Conservation (phyloP, 139 green algal genomes). For the Chlamydomonas incerta region DNA sequence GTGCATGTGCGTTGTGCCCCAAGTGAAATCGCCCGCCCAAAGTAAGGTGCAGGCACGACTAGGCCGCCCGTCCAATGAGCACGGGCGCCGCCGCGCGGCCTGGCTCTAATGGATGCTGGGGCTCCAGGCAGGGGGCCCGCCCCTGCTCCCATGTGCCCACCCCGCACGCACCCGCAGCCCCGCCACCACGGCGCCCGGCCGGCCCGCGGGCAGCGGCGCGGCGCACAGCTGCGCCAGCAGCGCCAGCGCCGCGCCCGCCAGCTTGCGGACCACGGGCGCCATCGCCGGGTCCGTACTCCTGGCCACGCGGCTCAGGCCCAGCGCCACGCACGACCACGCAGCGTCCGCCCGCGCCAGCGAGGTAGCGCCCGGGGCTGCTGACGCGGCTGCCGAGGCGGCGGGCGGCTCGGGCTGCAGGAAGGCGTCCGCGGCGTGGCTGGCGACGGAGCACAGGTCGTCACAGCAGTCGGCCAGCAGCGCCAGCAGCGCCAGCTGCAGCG, state of each 20-base stretch:
- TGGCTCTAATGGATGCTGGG: too few relatives aligned
- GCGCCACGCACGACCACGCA: slow-evolving; percentile 12
- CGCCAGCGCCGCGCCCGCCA: background rate
- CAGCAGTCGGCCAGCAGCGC: background rate
- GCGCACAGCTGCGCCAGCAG: background rate
- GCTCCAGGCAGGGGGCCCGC: too few relatives aligned
- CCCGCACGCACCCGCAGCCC: slow-evolving; percentile 10
- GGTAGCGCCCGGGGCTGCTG: background rate
- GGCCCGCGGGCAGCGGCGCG: background rate
- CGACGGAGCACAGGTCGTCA: slow-evolving; percentile 2
- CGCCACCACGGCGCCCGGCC: background rate
- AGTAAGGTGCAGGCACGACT: too few relatives aligned
- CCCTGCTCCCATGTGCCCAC: too few relatives aligned
- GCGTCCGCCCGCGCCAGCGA: background rate
- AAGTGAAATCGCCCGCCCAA: too few relatives aligned
- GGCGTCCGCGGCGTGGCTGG: slow-evolving; percentile 12
- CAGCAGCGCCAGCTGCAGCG: background rate
- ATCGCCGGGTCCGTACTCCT: background rate
- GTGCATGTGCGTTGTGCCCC: too few relatives aligned
- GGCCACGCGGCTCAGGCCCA: background rate
- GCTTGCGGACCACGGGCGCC: background rate
- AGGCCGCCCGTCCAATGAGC: too few relatives aligned
- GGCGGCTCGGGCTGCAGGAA: slow-evolving; percentile 4
- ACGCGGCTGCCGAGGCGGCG: background rate
- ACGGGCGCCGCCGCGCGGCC: too few relatives aligned